A percentile compares a stretch with the other conserved stretches of the same genome.
Conservation (phyloP, 2,329 filamentous ascomycete species). For the Fusarium sororula region DNA sequence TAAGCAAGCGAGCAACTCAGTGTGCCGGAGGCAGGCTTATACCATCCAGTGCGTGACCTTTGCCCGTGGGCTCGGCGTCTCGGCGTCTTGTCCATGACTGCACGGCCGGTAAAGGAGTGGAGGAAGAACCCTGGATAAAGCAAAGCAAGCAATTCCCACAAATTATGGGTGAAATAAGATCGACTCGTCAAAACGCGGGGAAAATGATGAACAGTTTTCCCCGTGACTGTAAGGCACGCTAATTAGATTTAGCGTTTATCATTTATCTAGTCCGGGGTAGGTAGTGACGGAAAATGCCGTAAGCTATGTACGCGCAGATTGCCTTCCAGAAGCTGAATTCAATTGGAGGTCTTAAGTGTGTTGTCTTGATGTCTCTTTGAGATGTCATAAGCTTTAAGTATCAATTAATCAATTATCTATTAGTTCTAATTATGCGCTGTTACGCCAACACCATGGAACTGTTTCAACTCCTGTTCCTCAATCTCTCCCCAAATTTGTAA, state of each 20-base stretch:
- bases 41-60: not conserved
- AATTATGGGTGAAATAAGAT: not conserved
- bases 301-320: too few species aligned
- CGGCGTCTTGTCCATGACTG: not conserved
- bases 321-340: too few species aligned
- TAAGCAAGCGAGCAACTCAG: not conserved
- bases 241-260: not conserved
- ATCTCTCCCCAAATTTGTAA: not conserved
- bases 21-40: not conserved
- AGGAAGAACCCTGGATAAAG: not conserved
- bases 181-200: not conserved
- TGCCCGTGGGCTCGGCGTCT: not conserved
- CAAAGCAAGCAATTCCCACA: too few species aligned
- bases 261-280: not conserved
- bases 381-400: too few species aligned
- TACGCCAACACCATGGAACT: not conserved
- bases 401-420: too few species aligned
- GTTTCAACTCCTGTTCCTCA: not conserved
- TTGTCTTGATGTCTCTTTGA: too few species aligned
- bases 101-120: not conserved
- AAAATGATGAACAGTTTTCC: too few species aligned
- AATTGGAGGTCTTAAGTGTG: too few species aligned
- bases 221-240: not conserved
- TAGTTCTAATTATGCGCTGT: too few species aligned
- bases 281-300: not conserved